Evolutionary conservation across 2,329 filamentous ascomycete species (phyloP).

Genomic region (Apiospora malaysiana): DNA sequence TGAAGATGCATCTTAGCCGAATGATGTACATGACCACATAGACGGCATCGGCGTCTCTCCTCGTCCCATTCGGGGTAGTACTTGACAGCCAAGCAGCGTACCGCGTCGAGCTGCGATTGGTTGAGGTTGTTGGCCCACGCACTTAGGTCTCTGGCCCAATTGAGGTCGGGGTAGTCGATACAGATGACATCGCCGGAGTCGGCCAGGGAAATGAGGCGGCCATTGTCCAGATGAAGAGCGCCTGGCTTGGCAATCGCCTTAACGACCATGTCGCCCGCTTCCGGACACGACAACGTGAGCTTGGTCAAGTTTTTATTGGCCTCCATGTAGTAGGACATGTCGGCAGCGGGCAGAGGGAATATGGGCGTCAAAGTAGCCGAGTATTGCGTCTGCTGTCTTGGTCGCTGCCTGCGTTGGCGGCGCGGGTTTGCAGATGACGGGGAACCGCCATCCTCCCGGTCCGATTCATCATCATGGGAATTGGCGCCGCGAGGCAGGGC

Average conservation of each 20-base stretch:
- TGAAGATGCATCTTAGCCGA: conserved; percentile 41
- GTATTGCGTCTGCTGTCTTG: background rate
- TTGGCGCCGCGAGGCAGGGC: conserved; percentile 23
- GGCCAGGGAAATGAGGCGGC: conserved; percentile 33
- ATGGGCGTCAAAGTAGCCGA: conserved; percentile 32
- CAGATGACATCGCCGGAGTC: conserved; percentile 38
- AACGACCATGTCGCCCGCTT: conserved; percentile 31
- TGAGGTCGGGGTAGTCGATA: conserved; percentile 38
- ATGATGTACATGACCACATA: conserved; percentile 42
- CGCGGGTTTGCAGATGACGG: background rate
- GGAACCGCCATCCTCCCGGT: conserved; percentile 12
- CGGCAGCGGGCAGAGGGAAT: conserved; percentile 32
- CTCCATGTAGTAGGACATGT: conserved; percentile 38
- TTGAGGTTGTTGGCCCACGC: conserved; percentile 35
- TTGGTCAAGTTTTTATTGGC: conserved; percentile 33
- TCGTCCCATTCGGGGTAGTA: conserved; percentile 50
- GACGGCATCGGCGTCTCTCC: conserved; percentile 37
- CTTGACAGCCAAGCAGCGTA: conserved; percentile 48
- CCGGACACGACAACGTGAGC: conserved; percentile 34
- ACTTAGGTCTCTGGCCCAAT: conserved; percentile 28
- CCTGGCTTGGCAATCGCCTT: conserved; percentile 29
- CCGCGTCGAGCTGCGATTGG: conserved; percentile 35
- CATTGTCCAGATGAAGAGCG: conserved; percentile 34
- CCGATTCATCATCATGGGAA: conserved; percentile 7
- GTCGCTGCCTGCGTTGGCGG: background rate